These are phyloP conservation scores for Fusarium pininemorale DNA, from an alignment of 2,329 filamentous ascomycete species.

Conservation along the genomic window DNA sequence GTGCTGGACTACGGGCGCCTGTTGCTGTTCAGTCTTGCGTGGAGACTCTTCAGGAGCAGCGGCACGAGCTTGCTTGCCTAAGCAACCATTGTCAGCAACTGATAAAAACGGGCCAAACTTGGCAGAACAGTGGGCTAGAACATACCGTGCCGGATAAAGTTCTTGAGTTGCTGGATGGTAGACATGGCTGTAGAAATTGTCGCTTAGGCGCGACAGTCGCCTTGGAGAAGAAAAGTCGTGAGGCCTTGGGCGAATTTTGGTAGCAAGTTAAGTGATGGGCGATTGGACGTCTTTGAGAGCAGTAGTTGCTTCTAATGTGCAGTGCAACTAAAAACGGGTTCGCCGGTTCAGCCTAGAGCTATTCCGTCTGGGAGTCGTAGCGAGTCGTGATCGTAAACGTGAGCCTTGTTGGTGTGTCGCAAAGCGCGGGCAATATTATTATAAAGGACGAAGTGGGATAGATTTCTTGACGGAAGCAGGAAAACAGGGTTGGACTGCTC, in stretches of 20 bases:
- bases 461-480: slow-evolving; percentile 6
- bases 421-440: slow-evolving; percentile 30
- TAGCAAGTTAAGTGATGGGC: not conserved
- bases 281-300: not conserved
- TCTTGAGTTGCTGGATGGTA: slow-evolving; percentile 94
- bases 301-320: not conserved
- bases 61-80: slow-evolving; percentile 87
- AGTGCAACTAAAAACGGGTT: slow-evolving; percentile 7
- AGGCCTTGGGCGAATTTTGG: slow-evolving; percentile 11
- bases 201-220: slow-evolving; percentile 42
- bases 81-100: slow-evolving; percentile 20
- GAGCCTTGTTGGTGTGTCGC: slow-evolving; percentile 10
- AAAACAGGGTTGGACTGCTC: slow-evolving; percentile 24
- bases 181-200: slow-evolving; percentile 58
- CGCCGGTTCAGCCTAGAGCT: slow-evolving; percentile 4
- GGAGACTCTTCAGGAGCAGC: slow-evolving; percentile 59
- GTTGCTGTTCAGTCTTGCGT: slow-evolving; percentile 62
- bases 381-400: slow-evolving; percentile 33
- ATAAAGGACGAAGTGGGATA: not conserved
- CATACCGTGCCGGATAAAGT: slow-evolving; percentile 92
- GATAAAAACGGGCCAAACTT: not conserved
- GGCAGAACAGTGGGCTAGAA: not conserved
- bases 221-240: slow-evolving; percentile 1
- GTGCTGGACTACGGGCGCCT: slow-evolving; percentile 60
- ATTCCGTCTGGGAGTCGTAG: slow-evolving; percentile 25